These are phyloP conservation scores for Globisporangium emineosum DNA, from an alignment of 352 stramenopile species.

Conservation along the genomic window DNA sequence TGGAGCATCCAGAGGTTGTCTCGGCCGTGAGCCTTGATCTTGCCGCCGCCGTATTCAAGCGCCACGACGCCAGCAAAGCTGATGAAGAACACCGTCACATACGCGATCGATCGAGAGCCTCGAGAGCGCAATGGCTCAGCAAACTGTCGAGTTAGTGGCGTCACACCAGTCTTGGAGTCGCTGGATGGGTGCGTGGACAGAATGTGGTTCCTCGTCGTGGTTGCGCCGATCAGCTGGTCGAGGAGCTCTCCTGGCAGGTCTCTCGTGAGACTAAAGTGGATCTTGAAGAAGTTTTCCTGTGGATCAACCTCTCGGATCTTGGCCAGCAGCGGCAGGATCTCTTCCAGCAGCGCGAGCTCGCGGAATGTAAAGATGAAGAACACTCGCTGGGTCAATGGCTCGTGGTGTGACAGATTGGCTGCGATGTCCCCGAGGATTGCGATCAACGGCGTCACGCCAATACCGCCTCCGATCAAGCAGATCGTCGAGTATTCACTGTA, in stretches of 20 bases:
- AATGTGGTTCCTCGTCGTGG: conserved; percentile 1
- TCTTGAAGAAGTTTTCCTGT: conserved; percentile 18
- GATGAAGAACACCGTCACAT: conserved; percentile 7
- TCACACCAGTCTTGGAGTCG: background rate
- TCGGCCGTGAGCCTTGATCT: conserved; percentile 10
- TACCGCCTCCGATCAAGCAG: conserved; percentile 21
- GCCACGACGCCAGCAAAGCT: conserved; percentile 5
- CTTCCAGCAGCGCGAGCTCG: conserved; percentile 22
- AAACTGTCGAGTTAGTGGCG: background rate
- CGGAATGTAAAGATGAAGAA: conserved; percentile 26
- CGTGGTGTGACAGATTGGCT: conserved; percentile 5
- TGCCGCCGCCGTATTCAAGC: conserved; percentile 13
- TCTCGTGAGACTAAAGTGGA: conserved; percentile 26
- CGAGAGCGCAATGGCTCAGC: conserved; percentile 5
- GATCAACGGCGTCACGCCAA: conserved; percentile 26
- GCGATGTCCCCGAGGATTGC: conserved; percentile 25
- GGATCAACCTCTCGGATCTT: conserved; percentile 17
- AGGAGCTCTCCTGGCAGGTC: conserved; percentile 4
- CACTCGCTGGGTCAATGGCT: conserved; percentile 14
- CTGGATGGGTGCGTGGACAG: background rate
- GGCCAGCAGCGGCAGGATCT: conserved; percentile 20
- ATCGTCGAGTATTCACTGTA: conserved; percentile 23
- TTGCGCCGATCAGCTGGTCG: conserved; percentile 1
- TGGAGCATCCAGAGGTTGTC: conserved; percentile 14
- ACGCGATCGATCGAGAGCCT: background rate